Percentiles rank a stretch among this genome's conserved stretches.
Conservation (phyloP, 192 early-diverging fungal genomes). For the Coemansia sp. region DNA sequence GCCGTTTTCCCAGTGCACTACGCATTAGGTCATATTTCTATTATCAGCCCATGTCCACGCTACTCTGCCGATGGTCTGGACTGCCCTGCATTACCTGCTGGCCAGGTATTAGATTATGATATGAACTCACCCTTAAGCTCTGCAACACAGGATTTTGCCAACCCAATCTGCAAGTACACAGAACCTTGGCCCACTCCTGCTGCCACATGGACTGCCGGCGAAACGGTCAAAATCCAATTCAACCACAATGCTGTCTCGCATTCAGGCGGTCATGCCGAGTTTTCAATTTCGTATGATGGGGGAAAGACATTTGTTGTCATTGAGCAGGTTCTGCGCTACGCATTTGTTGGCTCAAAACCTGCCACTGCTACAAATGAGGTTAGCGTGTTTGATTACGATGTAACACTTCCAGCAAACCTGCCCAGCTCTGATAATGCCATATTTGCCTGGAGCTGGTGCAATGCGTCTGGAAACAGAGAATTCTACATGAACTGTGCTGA, state of each 20-base stretch:
- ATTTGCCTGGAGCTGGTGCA: constrained; percentile 66
- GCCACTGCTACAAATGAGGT: constrained; percentile 9
- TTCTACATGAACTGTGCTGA: constrained; percentile 59
- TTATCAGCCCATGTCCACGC: constrained; percentile 37
- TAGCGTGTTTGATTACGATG: constrained; percentile 30
- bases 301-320: constrained; percentile 56
- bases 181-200: constrained; percentile 27
- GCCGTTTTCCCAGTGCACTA: background rate
- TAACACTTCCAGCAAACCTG: constrained; percentile 56
- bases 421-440: constrained; percentile 56
- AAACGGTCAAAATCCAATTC: constrained; percentile 32
- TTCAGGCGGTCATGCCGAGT: constrained; percentile 57
- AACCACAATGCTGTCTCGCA: constrained; percentile 21
- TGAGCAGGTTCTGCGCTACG: constrained; percentile 31
- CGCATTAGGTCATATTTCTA: constrained; percentile 15
- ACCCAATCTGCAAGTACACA: constrained; percentile 36
- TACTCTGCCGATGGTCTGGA: constrained; percentile 23
- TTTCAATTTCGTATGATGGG: constrained; percentile 53
- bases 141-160: constrained; percentile 1
- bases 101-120: constrained; percentile 34
- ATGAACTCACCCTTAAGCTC: constrained; percentile 33
- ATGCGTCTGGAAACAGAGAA: constrained; percentile 61
- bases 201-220: constrained; percentile 39
- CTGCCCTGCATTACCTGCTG: constrained; percentile 48
- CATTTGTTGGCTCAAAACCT: constrained; percentile 29